Evolutionary conservation across 202 grass and related monocot species (phyloP).

Genomic region (Eragrostis tef): DNA sequence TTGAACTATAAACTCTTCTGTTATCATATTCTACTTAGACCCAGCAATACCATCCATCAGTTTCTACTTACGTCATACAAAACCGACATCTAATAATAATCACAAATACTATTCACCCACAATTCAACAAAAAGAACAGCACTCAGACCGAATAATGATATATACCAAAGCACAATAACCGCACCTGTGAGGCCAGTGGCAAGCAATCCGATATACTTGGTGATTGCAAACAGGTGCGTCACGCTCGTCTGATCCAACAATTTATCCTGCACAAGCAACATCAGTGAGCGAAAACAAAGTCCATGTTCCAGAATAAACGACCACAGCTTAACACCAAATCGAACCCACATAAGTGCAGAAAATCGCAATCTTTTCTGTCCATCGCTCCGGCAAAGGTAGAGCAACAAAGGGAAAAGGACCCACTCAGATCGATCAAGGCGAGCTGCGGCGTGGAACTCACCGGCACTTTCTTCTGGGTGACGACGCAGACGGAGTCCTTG

Average conservation of each 20-base stretch:
- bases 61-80: background rate
- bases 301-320: background rate
- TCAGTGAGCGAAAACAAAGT: background rate
- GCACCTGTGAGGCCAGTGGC: conserved; percentile 97
- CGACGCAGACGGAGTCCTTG: conserved; percentile 86
- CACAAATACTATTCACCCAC: background rate
- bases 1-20: background rate
- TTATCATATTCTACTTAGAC: background rate
- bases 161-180: background rate
- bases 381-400: background rate
- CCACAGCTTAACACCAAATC: conserved; percentile 9
- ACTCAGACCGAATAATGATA: background rate
- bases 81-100: background rate
- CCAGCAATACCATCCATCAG: background rate
- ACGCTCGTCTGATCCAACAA: conserved; percentile 90
- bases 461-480: conserved; percentile 99
- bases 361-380: background rate
- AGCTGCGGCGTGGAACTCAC: conserved; percentile 54
- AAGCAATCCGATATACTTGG: conserved; percentile 80
- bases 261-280: conserved; percentile 71
- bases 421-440: background rate
- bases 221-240: conserved; percentile 82
- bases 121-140: background rate
- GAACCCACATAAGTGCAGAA: background rate
- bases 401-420: background rate